Evolutionary conservation across 2,329 filamentous ascomycete species (phyloP), one percentile per base, ranked within the genome.

Genomic region (Geoglossum cookeanum): DNA sequence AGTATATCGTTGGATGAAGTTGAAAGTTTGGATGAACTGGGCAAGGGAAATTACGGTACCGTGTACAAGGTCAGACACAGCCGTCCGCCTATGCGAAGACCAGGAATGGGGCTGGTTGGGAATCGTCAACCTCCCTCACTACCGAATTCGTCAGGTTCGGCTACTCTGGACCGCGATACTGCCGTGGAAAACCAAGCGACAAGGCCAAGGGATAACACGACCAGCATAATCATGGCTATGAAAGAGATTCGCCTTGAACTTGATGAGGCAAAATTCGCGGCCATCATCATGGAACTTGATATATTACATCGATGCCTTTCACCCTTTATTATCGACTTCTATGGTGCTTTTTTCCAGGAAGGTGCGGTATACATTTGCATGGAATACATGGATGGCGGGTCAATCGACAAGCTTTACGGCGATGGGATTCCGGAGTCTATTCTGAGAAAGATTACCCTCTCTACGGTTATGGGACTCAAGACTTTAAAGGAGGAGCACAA

Each of bases 351-450:
- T 69, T 98, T 96, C 75, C 92, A 98, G 67, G 92, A 98, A 72
- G 91, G 92, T 32, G 92, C 92, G 0, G 92, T 98, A 1, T 98
- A 98, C 70, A 97, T 98, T 69, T 98, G 92, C 71, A 95, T 98
- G 69, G 92, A 98, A 71, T 95, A 89, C 71, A 98, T 98, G 92
- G 90, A 98, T 67, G 92, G 92, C 52, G 92, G 92, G 6, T 97
- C 90, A 42, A 90, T 97, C 66, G 92, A 98, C 75, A 96, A 96
- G 69, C 73, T 98, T 11, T 98, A 98, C 68, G 79, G 79, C 9
- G 87, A 90, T 59, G 92, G 92, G 49, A 84, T 98, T 8, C 89
- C 92, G 0, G 92, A 98, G 68, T 80, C 79, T 47, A 83, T 98
- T 0, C 73, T 98, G 55, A 81, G 83, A 57, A 97, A 96, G 68